Base-by-base conservation (phyloP, 2,329 filamentous ascomycete genomes). In the Cladobotryum mycophilum region DNA sequence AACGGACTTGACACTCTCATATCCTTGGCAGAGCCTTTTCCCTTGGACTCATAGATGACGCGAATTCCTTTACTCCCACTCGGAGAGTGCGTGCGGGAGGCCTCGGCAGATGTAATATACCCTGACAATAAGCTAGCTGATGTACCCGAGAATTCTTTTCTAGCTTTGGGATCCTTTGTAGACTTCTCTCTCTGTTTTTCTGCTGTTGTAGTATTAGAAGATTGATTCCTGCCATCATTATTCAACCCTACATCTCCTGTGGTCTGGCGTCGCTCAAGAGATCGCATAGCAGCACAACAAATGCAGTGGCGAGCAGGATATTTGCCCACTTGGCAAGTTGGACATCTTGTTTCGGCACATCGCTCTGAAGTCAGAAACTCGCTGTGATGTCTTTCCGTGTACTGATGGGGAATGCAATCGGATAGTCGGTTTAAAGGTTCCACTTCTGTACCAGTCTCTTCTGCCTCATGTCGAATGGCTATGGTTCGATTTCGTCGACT, bases 261-360 rank as follows among this genome's bases (percentile, higher is more conserved):
- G 2, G 22, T 36, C 3, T 41, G 33, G 17, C 36, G 40, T 18
- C 41, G 38, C 30, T 44, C 41, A 17, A 37, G 14, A 17, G 44
- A 51, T 7, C 41, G 48, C 20, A 40, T 48, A 44, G 52, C 52
- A 33, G 50, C 13, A 34, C 48, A 53, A 18, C 52, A 53, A 18
- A 53, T 48, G 15, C 52, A 47, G 37, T 53, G 48, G 6, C 35
- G 45, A 22, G 40, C 13, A 25, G 34, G 44, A 22, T 51, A 12
- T 5, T 33, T 47, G 7, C 18, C 45, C 6, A 36, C 35, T 25
- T 46, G 43, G 7, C 51, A 53, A 25, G 42, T 49, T 30, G 47
- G 43, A 2, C 51, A 53, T 37, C 41, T 4, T n/a, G 41, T 22
- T 13, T 42, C 9, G 9, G 47, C 41, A 13, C 30, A 35, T 15